These are phyloP conservation scores for Boletus vinaceobasis DNA, from an alignment of 768 basidiomycete genomes.

Conservation along the genomic window DNA sequence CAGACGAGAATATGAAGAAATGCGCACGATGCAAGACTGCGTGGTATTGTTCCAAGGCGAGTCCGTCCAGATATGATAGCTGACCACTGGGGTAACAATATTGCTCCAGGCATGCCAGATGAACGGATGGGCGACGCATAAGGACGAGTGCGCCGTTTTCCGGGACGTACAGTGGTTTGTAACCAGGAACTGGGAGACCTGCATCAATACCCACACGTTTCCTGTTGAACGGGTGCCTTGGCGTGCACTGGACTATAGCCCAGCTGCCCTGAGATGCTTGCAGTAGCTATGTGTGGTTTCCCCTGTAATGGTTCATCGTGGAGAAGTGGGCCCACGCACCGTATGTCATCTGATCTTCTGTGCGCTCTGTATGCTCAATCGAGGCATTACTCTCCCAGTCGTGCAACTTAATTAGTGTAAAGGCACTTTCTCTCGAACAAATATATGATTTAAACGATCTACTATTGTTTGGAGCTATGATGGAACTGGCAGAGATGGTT, in stretches of 20 bases:
- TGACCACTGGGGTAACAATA: slow-evolving; percentile 2
- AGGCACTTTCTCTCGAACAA: neutral
- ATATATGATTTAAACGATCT: slow-evolving; percentile 7
- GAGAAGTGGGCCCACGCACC: neutral
- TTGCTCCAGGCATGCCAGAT: slow-evolving; percentile 21
- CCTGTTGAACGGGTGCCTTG: slow-evolving; percentile 14
- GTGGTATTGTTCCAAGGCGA: slow-evolving; percentile 30
- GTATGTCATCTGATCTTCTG: neutral
- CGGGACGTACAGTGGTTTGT: slow-evolving; percentile 31
- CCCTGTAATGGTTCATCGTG: neutral
- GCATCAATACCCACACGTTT: slow-evolving; percentile 14
- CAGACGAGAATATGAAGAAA: slow-evolving; percentile 17
- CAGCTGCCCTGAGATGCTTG: neutral
- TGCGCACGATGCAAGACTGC: slow-evolving; percentile 28
- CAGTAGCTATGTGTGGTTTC: neutral
- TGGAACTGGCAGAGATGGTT: slow-evolving; percentile 24
- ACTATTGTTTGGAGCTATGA: slow-evolving; percentile 27
- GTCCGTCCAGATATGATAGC: neutral
- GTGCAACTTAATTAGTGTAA: slow-evolving; percentile 1
- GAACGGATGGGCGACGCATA: slow-evolving; percentile 22
- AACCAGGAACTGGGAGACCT: slow-evolving; percentile 27
- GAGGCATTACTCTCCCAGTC: neutral
- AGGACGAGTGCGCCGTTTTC: slow-evolving; percentile 20
- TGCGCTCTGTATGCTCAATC: slow-evolving; percentile 1
- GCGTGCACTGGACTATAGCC: slow-evolving; percentile 12